Conservation (phyloP, 495 filamentous ascomycete genomes). For the Sporormia fimetaria region DNA sequence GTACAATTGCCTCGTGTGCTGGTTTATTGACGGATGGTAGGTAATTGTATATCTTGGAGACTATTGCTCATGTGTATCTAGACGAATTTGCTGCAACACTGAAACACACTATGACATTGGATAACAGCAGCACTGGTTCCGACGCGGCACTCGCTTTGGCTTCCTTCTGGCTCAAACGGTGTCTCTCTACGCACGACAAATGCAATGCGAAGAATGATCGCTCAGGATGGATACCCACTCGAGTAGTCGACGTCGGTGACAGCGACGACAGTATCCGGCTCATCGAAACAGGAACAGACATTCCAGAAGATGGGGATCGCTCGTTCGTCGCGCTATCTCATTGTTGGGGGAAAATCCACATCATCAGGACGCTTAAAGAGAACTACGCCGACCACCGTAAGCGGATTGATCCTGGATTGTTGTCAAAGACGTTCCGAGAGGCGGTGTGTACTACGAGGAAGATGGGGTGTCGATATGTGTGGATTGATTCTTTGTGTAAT, state of each 20-base stretch:
- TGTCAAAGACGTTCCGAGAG: constrained; percentile 8
- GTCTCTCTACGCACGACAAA: background rate
- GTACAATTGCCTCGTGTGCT: background rate
- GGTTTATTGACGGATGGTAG: background rate
- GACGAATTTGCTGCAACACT: background rate
- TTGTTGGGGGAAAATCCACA: constrained; percentile 7
- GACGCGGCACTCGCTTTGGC: constrained; percentile 2
- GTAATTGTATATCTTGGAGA: background rate
- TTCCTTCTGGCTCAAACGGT: constrained; percentile 2
- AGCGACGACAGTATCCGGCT: constrained; percentile 1
- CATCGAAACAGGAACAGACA: background rate
- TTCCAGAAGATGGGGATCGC: background rate
- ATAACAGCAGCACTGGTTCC: constrained; percentile 4
- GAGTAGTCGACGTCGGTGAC: constrained; percentile 2
- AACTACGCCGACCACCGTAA: background rate
- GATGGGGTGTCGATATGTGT: constrained; percentile 1
- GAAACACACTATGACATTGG: background rate
- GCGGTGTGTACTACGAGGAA: constrained; percentile 3
- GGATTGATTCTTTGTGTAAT: constrained; percentile 10
- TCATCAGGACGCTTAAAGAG: constrained; percentile 2
- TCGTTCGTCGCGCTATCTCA: constrained; percentile 3
- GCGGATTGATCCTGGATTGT: background rate
- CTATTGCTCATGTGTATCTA: too few species aligned
- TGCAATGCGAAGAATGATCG: background rate
- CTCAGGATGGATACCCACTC: background rate